Evolutionary conservation across 2,329 filamentous ascomycete species (phyloP).

Genomic region (Neofusicoccum sp.): DNA sequence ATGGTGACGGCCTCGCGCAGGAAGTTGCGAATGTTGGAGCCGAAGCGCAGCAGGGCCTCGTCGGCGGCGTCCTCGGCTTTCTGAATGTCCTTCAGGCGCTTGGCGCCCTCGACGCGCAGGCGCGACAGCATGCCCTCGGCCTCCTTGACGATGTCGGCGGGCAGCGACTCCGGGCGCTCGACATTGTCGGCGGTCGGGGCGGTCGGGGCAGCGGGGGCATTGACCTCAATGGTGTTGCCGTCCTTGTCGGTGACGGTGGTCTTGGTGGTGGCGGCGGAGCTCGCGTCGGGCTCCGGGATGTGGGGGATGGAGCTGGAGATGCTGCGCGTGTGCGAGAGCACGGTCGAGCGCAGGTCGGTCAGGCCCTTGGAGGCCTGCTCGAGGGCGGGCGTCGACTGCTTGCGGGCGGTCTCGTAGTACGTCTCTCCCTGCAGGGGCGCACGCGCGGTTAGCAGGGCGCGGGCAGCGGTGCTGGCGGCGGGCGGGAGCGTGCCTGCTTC

Average conservation of each 20-base stretch:
- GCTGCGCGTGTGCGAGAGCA: constrained; percentile 71
- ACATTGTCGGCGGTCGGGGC: constrained; percentile 31
- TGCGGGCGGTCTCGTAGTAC: constrained; percentile 77
- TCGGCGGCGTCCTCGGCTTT: constrained; percentile 93
- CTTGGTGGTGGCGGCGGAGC: constrained; percentile 20
- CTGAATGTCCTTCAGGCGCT: constrained; percentile 84
- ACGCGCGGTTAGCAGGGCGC: neutral
- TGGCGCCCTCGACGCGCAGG: constrained; percentile 73
- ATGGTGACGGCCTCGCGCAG: constrained; percentile 87
- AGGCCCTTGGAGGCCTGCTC: constrained; percentile 82
- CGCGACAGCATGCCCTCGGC: constrained; percentile 69
- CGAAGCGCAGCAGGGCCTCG: constrained; percentile 89
- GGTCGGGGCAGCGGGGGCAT: constrained; percentile 13
- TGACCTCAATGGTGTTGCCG: constrained; percentile 20
- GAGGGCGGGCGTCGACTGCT: constrained; percentile 77
- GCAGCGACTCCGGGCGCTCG: constrained; percentile 45
- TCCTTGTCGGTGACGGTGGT: constrained; percentile 27
- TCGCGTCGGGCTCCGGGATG: constrained; percentile 23
- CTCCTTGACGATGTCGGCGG: constrained; percentile 53
- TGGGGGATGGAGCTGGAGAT: constrained; percentile 44
- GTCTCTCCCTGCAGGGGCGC: constrained; percentile 68
- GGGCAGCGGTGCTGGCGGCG: constrained; percentile 17
- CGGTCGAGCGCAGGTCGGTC: constrained; percentile 49
- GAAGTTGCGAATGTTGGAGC: constrained; percentile 84
- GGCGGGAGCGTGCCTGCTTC: constrained; percentile 70